phyloP scores from a whole-genome alignment of 129 eudicot species.

The Deinandra increscens region DNA sequence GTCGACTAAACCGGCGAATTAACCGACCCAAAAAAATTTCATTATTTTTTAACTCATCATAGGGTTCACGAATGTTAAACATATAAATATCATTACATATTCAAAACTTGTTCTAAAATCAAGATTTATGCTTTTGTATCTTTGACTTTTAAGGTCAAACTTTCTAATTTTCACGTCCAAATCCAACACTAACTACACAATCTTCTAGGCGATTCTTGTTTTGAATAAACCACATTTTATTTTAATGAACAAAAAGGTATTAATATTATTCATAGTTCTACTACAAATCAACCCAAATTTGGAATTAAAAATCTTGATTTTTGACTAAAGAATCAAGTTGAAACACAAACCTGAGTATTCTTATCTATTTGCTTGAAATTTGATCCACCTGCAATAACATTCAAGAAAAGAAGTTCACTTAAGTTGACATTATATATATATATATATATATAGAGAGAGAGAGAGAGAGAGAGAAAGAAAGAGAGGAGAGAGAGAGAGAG shows the following conservation, averaged over 20 bases:
- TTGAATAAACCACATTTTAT: background rate
- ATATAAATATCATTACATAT: background rate
- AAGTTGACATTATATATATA: background rate
- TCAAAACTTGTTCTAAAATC: slow-evolving; percentile 3
- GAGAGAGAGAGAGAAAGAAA: background rate
- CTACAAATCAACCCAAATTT: background rate
- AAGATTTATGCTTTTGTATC: background rate
- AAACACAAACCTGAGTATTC: slow-evolving; percentile 33
- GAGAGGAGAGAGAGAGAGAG: too few species aligned
- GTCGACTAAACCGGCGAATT: too few species aligned
- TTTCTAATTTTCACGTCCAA: slow-evolving; percentile 1
- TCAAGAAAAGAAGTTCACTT: background rate
- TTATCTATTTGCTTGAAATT: slow-evolving; percentile 35
- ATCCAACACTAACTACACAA: background rate
- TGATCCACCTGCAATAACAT: slow-evolving; percentile 41
- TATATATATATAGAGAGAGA: background rate
- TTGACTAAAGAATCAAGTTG: background rate
- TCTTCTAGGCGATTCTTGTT: background rate
- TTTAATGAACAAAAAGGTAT: background rate
- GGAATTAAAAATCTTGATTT: background rate
- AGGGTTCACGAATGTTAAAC: background rate
- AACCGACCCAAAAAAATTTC: too few species aligned
- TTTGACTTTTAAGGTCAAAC: slow-evolving; percentile 28
- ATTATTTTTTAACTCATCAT: background rate
- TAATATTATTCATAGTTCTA: background rate